phyloP scores from a whole-genome alignment of 352 stramenopile genomes.

The Phytophthora fragariae region DNA sequence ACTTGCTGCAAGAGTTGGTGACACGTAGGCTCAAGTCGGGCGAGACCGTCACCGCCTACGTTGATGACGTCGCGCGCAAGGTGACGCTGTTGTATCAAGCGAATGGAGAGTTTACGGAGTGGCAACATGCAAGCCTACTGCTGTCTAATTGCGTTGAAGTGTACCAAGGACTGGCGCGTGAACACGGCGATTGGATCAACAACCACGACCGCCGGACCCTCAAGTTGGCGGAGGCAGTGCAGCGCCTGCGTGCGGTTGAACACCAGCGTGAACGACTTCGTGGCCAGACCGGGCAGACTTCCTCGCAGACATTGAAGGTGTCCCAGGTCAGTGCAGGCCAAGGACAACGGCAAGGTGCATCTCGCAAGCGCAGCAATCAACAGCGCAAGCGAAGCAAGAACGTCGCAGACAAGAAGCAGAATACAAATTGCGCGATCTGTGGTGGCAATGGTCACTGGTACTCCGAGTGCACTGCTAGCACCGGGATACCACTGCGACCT shows the following conservation, averaged over 20 bases:
- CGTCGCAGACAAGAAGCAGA: neutral
- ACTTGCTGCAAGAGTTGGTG: neutral
- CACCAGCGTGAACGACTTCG: too few species aligned
- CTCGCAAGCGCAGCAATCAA: neutral
- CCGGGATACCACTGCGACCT: neutral
- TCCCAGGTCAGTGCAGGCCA: too few species aligned
- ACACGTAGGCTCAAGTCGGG: neutral
- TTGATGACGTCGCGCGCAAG: neutral
- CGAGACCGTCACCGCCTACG: neutral
- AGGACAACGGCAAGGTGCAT: neutral
- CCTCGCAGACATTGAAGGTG: too few species aligned
- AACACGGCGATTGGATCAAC: neutral
- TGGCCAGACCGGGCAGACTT: too few species aligned
- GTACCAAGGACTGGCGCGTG: neutral
- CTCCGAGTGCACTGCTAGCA: neutral
- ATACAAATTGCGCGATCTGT: neutral
- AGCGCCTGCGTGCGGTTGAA: too few species aligned
- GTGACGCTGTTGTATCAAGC: neutral
- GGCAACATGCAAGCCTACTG: neutral
- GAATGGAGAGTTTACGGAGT: neutral
- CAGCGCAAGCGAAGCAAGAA: neutral
- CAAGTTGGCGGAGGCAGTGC: too few species aligned
- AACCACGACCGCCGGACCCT: too few species aligned
- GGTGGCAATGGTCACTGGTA: neutral
- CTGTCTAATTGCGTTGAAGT: neutral